Conservation (phyloP, 108 stramenopile genomes). For the Schizochytrium sp. region DNA sequence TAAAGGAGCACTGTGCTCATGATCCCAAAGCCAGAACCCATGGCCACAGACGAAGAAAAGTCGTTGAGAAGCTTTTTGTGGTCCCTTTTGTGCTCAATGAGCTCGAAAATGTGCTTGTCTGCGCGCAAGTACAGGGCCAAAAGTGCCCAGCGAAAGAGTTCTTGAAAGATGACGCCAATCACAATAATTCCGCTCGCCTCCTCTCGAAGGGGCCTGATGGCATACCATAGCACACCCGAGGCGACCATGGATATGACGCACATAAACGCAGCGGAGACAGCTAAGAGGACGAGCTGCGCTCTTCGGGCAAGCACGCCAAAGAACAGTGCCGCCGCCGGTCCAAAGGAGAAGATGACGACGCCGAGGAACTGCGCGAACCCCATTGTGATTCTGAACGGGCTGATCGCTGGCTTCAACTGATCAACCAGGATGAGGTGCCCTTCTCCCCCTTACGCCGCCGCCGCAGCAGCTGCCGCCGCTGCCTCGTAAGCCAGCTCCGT, state of each 20-base stretch:
- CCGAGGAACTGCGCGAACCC: neutral
- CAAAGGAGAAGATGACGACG: neutral
- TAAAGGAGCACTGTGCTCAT: neutral
- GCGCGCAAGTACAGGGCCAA: neutral
- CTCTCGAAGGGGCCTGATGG: neutral
- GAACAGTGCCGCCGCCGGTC: neutral
- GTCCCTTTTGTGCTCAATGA: neutral
- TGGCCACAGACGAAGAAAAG: neutral
- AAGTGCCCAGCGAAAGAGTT: neutral
- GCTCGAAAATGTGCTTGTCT: neutral
- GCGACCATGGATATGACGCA: neutral
- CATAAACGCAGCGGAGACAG: neutral
- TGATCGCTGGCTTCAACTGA: neutral
- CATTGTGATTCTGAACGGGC: neutral
- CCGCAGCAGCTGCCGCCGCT: too few species aligned
- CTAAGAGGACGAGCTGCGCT: neutral
- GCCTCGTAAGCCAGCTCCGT: too few species aligned
- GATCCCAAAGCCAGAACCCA: neutral
- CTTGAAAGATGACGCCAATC: neutral
- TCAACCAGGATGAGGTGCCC: neutral
- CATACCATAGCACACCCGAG: neutral
- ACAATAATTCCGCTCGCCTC: neutral
- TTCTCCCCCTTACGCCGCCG: neutral
- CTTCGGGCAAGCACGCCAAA: neutral
- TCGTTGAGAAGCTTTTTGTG: neutral